These are phyloP conservation scores for Elongisporangium anandrum DNA, from an alignment of 352 stramenopile species.

Conservation along the genomic window DNA sequence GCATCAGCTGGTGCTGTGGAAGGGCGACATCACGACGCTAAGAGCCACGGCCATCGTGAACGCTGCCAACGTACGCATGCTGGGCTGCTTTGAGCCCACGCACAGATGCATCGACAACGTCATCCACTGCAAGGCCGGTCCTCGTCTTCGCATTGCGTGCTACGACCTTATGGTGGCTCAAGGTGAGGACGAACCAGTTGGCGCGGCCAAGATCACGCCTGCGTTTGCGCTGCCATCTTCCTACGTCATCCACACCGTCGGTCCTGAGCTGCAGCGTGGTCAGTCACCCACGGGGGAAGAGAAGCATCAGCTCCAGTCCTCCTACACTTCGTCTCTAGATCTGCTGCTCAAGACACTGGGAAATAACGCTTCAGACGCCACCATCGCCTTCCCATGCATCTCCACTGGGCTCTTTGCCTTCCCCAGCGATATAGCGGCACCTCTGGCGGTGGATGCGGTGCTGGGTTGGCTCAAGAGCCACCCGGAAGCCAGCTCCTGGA, in stretches of 20 bases:
- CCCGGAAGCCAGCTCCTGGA: constrained; percentile 23
- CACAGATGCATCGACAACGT: constrained; percentile 77
- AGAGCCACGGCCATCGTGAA: constrained; percentile 61
- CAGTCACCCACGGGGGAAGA: constrained; percentile 17
- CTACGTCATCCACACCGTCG: constrained; percentile 63
- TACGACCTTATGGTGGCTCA: constrained; percentile 37
- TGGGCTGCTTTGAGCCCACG: constrained; percentile 68
- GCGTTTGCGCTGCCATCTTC: constrained; percentile 41
- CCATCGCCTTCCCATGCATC: constrained; percentile 61
- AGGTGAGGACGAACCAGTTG: constrained; percentile 30
- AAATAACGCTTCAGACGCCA: background rate
- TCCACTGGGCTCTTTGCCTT: constrained; percentile 69
- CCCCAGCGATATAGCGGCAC: constrained; percentile 40
- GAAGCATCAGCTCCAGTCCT: constrained; percentile 26
- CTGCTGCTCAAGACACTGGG: constrained; percentile 29
- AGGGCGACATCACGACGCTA: constrained; percentile 65
- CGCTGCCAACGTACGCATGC: constrained; percentile 48
- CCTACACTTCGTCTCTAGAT: constrained; percentile 49
- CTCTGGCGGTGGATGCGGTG: constrained; percentile 40
- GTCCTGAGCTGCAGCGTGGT: constrained; percentile 39
- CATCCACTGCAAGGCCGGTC: constrained; percentile 58
- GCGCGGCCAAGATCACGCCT: constrained; percentile 49
- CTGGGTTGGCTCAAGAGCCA: constrained; percentile 43
- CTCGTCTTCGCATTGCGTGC: constrained; percentile 49
- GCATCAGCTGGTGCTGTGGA: constrained; percentile 47